A percentile compares a stretch with the other conserved stretches of the same genome.
Conservation (phyloP, 495 filamentous ascomycete genomes). For the Choiromyces venosus region DNA sequence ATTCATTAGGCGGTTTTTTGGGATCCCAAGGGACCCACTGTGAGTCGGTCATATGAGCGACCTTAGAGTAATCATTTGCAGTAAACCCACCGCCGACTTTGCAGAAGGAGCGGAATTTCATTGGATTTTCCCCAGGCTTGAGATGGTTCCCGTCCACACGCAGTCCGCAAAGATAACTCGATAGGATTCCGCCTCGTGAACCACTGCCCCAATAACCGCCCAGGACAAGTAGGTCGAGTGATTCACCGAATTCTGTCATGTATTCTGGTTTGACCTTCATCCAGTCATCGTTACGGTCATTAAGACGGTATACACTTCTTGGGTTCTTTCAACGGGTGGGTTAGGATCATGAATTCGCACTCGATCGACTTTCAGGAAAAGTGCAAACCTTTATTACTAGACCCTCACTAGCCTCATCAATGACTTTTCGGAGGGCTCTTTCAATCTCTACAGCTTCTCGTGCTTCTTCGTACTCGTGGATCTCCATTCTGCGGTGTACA, state of each 20-base stretch:
- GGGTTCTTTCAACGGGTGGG: slow-evolving; percentile 56
- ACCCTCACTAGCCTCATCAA: slow-evolving; percentile 84
- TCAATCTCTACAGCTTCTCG: slow-evolving; percentile 67
- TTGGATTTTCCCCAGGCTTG: slow-evolving; percentile 32
- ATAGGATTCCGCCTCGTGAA: slow-evolving; percentile 70
- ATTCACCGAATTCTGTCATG: slow-evolving; percentile 95
- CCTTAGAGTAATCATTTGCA: slow-evolving; percentile 73
- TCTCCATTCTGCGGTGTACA: slow-evolving; percentile 70
- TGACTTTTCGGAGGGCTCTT: slow-evolving; percentile 67
- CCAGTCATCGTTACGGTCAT: slow-evolving; percentile 93
- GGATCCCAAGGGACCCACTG: slow-evolving; percentile 87
- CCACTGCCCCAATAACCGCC: slow-evolving; percentile 93
- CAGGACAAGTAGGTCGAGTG: slow-evolving; percentile 78
- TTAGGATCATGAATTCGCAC: slow-evolving; percentile 1
- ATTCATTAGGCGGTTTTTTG: slow-evolving; percentile 69
- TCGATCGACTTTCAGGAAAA: background rate
- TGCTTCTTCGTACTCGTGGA: slow-evolving; percentile 68
- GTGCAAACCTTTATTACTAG: slow-evolving; percentile 66
- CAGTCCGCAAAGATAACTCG: slow-evolving; percentile 82
- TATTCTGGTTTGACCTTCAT: slow-evolving; percentile 99
- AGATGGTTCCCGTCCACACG: slow-evolving; percentile 66
- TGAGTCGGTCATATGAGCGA: slow-evolving; percentile 76
- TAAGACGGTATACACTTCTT: slow-evolving; percentile 73
- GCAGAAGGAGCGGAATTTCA: slow-evolving; percentile 75
- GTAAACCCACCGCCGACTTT: slow-evolving; percentile 93